These are phyloP conservation scores for Oenanthe javanica DNA, from an alignment of 140 eudicot genomes.

Conservation along the genomic window DNA sequence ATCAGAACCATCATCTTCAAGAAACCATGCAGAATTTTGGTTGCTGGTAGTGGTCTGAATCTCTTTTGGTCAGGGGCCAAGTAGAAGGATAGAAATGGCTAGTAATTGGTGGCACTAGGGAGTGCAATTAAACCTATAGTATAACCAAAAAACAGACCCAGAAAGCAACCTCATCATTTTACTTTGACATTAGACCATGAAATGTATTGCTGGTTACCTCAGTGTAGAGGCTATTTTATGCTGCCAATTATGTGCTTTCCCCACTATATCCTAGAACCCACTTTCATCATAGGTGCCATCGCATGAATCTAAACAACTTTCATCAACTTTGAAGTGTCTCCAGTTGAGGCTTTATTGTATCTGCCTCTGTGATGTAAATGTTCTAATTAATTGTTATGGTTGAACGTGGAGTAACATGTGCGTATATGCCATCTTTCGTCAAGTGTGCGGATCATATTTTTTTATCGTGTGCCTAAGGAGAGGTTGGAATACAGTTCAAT, in stretches of 20 bases:
- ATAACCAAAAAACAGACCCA: neutral
- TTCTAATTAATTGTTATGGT: neutral
- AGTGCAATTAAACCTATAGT: neutral
- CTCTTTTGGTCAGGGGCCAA: neutral
- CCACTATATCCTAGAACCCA: neutral
- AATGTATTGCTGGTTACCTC: neutral
- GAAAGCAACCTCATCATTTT: neutral
- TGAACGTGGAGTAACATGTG: neutral
- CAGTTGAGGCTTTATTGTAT: neutral
- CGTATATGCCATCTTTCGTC: neutral
- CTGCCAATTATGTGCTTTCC: neutral
- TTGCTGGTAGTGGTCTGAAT: neutral
- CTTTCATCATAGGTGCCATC: neutral
- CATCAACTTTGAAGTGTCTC: neutral
- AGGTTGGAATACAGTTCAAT: neutral
- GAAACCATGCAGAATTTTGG: neutral
- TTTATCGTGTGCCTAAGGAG: neutral
- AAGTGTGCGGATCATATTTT: neutral
- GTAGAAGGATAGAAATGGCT: neutral
- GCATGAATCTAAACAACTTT: neutral
- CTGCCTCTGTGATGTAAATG: neutral
- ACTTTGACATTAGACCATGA: neutral
- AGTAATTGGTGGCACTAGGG: neutral
- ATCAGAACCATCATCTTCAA: neutral
- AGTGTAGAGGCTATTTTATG: neutral